phyloP scores from a whole-genome alignment of 1,139 yeast species.

The Yamadazyma siamensis region DNA sequence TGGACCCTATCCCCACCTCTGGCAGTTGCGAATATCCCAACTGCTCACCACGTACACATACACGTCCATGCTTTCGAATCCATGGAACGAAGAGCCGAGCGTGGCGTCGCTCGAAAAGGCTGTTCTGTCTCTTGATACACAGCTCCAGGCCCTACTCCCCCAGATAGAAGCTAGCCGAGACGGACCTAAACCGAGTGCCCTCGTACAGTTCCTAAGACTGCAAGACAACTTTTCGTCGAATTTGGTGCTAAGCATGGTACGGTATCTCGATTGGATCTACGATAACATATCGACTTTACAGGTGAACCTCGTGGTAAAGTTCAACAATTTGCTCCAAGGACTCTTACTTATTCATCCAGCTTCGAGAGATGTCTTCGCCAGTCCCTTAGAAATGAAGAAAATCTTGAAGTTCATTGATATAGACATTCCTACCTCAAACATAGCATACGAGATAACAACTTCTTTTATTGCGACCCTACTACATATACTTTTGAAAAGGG shows the following conservation, averaged over 20 bases:
- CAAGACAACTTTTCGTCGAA: constrained; percentile 55
- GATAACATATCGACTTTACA: constrained; percentile 8
- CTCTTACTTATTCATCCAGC: constrained; percentile 57
- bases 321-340: constrained; percentile 57
- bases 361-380: constrained; percentile 47
- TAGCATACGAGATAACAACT: constrained; percentile 23
- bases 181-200: constrained; percentile 16
- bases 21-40: too few relatives aligned
- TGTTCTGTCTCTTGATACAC: background rate
- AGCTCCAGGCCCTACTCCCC: constrained; percentile 18
- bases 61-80: too few relatives aligned
- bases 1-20: too few relatives aligned
- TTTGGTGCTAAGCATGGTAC: constrained; percentile 35
- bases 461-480: constrained; percentile 57
- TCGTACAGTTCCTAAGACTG: constrained; percentile 40
- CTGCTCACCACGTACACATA: too few relatives aligned
- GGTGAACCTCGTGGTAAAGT: constrained; percentile 15
- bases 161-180: too few relatives aligned
- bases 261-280: constrained; percentile 19
- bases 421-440: constrained; percentile 6
- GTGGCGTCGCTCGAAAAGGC: background rate
- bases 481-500: constrained; percentile 57
- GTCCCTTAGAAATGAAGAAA: constrained; percentile 28
- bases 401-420: constrained; percentile 24
- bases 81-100: background rate